Conservation (phyloP, 2,329 filamentous ascomycete genomes). For the Pestalotiopsis sp. region DNA sequence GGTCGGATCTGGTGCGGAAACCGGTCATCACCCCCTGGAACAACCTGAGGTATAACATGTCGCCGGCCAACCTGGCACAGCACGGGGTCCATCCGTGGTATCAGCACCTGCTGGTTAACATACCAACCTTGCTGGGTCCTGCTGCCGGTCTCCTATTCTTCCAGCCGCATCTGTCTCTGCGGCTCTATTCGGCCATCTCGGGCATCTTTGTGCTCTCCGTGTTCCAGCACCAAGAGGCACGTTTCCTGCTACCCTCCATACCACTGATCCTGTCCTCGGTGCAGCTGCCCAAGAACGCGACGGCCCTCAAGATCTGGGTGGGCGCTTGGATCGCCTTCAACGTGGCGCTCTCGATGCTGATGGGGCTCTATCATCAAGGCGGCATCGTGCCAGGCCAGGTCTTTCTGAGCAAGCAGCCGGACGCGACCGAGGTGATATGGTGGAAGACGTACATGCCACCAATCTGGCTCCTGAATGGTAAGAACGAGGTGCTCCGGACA, state of each 20-base stretch:
- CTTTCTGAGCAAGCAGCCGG: constrained; percentile 70
- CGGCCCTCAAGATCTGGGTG: constrained; percentile 56
- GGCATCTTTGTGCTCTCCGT: constrained; percentile 71
- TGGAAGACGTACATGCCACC: constrained; percentile 88
- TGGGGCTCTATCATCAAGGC: constrained; percentile 83
- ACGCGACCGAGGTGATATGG: constrained; percentile 73
- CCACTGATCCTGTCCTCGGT: constrained; percentile 78
- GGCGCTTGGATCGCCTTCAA: constrained; percentile 72
- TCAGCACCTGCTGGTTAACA: constrained; percentile 72
- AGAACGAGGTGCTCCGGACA: constrained; percentile 72
- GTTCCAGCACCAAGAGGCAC: constrained; percentile 80
- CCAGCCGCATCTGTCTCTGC: constrained; percentile 58
- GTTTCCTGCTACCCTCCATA: constrained; percentile 75
- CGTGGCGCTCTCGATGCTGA: constrained; percentile 65
- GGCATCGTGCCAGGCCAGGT: constrained; percentile 77
- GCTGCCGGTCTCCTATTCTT: constrained; percentile 64
- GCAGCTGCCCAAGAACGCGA: constrained; percentile 61
- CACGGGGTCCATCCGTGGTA: constrained; percentile 81
- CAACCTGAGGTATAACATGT: constrained; percentile 76
- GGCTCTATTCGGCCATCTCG: constrained; percentile 74
- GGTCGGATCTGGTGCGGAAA: constrained; percentile 63
- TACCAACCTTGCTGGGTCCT: constrained; percentile 74
- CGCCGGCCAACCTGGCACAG: constrained; percentile 69
- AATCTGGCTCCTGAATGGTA: constrained; percentile 77
- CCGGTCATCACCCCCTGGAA: constrained; percentile 79